Base-by-base conservation (phyloP, 2,329 filamentous ascomycete species). In the Coniochaeta sp. region DNA sequence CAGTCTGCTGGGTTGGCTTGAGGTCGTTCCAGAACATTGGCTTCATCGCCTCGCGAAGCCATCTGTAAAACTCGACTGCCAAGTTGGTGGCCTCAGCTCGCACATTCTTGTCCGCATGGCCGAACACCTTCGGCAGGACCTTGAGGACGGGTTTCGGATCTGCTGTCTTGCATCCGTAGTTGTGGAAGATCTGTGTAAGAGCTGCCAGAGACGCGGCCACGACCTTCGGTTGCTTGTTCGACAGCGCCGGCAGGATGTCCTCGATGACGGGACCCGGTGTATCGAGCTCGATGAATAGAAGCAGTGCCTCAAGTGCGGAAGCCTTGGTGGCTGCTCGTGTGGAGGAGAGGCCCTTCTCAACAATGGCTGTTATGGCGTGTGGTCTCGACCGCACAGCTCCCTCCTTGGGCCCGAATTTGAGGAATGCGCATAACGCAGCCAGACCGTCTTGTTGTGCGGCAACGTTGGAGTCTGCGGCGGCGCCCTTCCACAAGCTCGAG, bases 41-140 rank as follows among this genome's bases (percentile, higher is more conserved):
- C 67, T 99, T 99, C 85, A 99, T 96, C 10, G 92, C 92, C 57
- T 99, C 94, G 59, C 92, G 87, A 30, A 99, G 77, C 94, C 95
- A 99, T 69, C 94, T 79, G 70, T 99, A 99, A 53, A 99, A 82
- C 65, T 99, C 95, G 47, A 96, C 89, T 0, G 92, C 87, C 52
- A 99, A 75, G 60, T 87, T 91, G 46, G 94, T 94, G 26, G 91
- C 91, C 67, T 96, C 94, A 3, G 91, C 91, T 69, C 94, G 86
- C 14, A 99, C 89, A 66, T 97, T 97, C 71, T 99, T 99, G 76
- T 99, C 94, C 28, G 94, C 92, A 66, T 97, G 94, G 18, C 89
- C 90, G 65, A 96, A 99, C 2, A 86, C 86, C 66, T 97, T 97
- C 1, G 94, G 91, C 3, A 99, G 74, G 6, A 82, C 71, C 66